phyloP scores from a whole-genome alignment of 805 yeast species.

The Scheffersomyces lignosus region DNA sequence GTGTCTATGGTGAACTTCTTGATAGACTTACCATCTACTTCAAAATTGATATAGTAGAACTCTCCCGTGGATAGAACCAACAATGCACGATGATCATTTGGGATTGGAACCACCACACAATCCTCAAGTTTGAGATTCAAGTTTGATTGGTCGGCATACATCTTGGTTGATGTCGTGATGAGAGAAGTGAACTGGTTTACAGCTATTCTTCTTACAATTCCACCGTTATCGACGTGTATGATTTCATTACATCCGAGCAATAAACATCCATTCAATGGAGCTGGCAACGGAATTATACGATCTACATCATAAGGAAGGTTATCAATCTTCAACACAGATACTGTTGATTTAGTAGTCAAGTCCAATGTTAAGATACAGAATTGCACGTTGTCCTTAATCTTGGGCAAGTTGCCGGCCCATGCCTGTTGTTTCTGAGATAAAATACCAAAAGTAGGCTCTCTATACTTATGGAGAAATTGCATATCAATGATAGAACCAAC shows the following conservation, averaged over 20 bases:
- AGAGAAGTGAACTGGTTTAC: slow-evolving; percentile 54
- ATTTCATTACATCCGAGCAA: slow-evolving; percentile 74
- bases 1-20: slow-evolving; percentile 32
- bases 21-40: slow-evolving; percentile 43
- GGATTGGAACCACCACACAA: slow-evolving; percentile 36
- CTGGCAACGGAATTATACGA: slow-evolving; percentile 58
- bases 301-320: slow-evolving; percentile 76
- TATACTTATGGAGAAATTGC: slow-evolving; percentile 68
- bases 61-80: slow-evolving; percentile 33
- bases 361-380: slow-evolving; percentile 71
- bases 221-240: slow-evolving; percentile 77
- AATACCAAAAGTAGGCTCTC: slow-evolving; percentile 80
- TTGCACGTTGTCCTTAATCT: slow-evolving; percentile 60
- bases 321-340: slow-evolving; percentile 64
- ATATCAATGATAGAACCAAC: slow-evolving; percentile 68
- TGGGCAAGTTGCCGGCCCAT: slow-evolving; percentile 76
- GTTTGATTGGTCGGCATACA: slow-evolving; percentile 46
- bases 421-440: slow-evolving; percentile 55
- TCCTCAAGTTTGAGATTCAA: slow-evolving; percentile 59
- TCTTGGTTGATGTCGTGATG: slow-evolving; percentile 35
- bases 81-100: slow-evolving; percentile 36
- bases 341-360: slow-evolving; percentile 53
- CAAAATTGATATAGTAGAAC: slow-evolving; percentile 35
- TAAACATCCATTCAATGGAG: slow-evolving; percentile 69
- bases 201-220: slow-evolving; percentile 61